phyloP scores from a whole-genome alignment of 1,284 basidiomycete species.

The Apiotrichum brassicae region DNA sequence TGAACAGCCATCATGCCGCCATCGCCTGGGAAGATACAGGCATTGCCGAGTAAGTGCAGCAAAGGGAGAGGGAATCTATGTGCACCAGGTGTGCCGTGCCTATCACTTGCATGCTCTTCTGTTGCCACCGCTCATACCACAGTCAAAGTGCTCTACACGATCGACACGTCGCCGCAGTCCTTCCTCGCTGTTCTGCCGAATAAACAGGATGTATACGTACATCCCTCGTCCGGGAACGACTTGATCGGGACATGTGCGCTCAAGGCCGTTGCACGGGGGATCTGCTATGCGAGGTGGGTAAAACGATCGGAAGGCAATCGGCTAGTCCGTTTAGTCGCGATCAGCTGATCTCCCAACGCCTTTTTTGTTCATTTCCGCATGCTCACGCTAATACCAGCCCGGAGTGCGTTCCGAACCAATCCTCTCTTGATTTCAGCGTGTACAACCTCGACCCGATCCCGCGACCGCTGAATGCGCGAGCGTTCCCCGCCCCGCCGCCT shows the following conservation, averaged over 20 bases:
- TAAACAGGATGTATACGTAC: slow-evolving; percentile 37
- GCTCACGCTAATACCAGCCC: slow-evolving; percentile 24
- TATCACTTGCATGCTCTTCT: neutral
- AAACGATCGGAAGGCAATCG: too few relatives aligned
- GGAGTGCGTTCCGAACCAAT: slow-evolving; percentile 35
- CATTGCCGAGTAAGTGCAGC: slow-evolving; percentile 28
- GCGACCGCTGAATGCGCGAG: neutral
- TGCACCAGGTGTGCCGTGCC: neutral
- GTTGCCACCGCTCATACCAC: neutral
- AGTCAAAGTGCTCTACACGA: slow-evolving; percentile 43
- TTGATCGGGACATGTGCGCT: slow-evolving; percentile 31
- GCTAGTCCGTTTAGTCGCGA: too few relatives aligned
- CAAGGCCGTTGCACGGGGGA: slow-evolving; percentile 33
- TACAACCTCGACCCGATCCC: slow-evolving; percentile 38
- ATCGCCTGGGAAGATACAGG: slow-evolving; percentile 38
- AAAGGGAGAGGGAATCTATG: neutral
- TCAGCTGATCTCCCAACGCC: too few relatives aligned
- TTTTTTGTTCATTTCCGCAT: neutral
- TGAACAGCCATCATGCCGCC: slow-evolving; percentile 28
- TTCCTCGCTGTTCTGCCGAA: slow-evolving; percentile 36
- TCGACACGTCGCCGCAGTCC: slow-evolving; percentile 36
- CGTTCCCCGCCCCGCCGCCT: slow-evolving; percentile 4
- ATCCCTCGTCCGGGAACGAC: slow-evolving; percentile 18
- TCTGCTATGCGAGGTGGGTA: slow-evolving; percentile 43
- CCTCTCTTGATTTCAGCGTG: slow-evolving; percentile 38